phyloP scores from a whole-genome alignment of 805 yeast genomes.

The Soucietia sequanensis region DNA sequence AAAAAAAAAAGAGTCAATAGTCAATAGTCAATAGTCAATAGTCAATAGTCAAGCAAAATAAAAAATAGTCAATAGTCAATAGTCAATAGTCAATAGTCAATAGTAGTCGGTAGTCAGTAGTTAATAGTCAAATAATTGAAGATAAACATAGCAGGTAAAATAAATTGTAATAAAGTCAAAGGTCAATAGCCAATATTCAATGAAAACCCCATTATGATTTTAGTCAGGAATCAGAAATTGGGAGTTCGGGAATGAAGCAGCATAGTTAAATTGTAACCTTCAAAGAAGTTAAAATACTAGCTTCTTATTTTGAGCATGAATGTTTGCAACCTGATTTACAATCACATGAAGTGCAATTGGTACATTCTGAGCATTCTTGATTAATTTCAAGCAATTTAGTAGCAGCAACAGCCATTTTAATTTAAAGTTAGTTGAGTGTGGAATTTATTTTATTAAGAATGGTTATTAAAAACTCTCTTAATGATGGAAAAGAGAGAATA shows the following conservation, averaged over 20 bases:
- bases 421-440: too few relatives aligned
- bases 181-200: not conserved
- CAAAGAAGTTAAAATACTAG: too few relatives aligned
- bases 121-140: constrained; percentile 1
- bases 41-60: constrained; percentile 1
- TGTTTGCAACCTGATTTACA: not conserved
- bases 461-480: too few relatives aligned
- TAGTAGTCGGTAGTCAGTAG: constrained; percentile 1
- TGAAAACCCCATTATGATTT: too few relatives aligned
- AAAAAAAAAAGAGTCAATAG: not conserved
- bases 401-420: too few relatives aligned
- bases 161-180: not conserved
- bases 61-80: not conserved
- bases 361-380: not conserved
- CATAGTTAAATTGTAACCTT: too few relatives aligned
- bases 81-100: constrained; percentile 1
- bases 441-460: too few relatives aligned
- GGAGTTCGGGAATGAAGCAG: too few relatives aligned
- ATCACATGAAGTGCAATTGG: constrained; percentile 1
- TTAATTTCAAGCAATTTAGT: not conserved
- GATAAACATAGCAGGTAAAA: too few relatives aligned
- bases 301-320: too few relatives aligned
- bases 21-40: not conserved
- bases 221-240: too few relatives aligned
- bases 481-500: too few relatives aligned